These are phyloP conservation scores for Rhododendron molle DNA, from an alignment of 148 eudicot species.

Conservation along the genomic window DNA sequence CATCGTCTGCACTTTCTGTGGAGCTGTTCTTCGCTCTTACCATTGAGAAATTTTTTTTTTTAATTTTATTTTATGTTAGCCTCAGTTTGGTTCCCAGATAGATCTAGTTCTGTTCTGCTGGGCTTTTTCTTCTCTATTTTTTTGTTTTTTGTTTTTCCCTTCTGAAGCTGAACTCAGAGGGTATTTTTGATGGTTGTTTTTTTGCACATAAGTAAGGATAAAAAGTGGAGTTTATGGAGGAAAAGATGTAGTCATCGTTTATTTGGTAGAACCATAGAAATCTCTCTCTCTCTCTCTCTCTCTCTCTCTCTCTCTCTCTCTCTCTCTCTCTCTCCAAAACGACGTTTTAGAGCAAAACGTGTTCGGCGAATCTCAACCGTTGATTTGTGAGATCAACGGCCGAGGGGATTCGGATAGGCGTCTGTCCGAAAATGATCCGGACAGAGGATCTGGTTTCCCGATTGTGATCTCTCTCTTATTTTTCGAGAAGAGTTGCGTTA, in stretches of 20 bases:
- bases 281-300: neutral
- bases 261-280: neutral
- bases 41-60: constrained; percentile 14
- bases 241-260: neutral
- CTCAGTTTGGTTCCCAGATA: neutral
- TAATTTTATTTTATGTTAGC: neutral
- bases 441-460: too few species aligned
- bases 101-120: neutral
- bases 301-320: neutral
- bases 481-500: too few species aligned
- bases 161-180: neutral
- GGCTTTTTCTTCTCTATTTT: neutral
- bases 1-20: constrained; percentile 82
- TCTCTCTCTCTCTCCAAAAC: too few species aligned
- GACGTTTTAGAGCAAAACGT: too few species aligned
- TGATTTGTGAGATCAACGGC: too few species aligned
- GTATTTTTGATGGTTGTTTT: neutral
- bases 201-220: neutral
- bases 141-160: neutral
- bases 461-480: neutral
- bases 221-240: neutral
- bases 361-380: too few species aligned
- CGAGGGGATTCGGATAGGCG: too few species aligned
- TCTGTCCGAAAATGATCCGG: too few species aligned
- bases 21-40: constrained; percentile 61